phyloP scores from a whole-genome alignment of 2,329 filamentous ascomycete genomes.

The Sarocladium oryzae region DNA sequence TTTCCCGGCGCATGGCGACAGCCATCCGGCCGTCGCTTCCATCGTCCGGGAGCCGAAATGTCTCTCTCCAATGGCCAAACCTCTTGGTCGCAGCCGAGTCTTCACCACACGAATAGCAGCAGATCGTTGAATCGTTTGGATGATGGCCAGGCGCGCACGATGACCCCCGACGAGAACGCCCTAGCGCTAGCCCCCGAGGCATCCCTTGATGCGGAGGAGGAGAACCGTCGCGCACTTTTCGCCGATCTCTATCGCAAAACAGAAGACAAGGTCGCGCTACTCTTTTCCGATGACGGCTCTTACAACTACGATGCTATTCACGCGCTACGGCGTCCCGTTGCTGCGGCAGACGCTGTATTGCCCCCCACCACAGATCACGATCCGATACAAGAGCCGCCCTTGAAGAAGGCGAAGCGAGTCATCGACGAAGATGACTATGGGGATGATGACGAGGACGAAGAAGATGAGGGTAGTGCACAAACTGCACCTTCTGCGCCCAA shows the following conservation, averaged over 20 bases:
- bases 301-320: conserved; percentile 48
- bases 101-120: conserved; percentile 39
- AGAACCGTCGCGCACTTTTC: conserved; percentile 67
- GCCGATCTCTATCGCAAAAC: conserved; percentile 69
- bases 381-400: conserved; percentile 52
- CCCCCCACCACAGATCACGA: conserved; percentile 54
- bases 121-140: conserved; percentile 52
- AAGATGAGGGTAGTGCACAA: conserved; percentile 50
- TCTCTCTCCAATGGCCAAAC: conserved; percentile 61
- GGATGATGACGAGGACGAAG: conserved; percentile 74
- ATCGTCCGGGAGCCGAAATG: conserved; percentile 50
- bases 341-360: conserved; percentile 30
- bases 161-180: conserved; percentile 43
- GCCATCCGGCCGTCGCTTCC: conserved; percentile 39
- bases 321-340: conserved; percentile 39
- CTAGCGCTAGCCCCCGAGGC: conserved; percentile 53
- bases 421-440: conserved; percentile 84
- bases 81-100: conserved; percentile 55
- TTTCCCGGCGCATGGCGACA: conserved; percentile 50
- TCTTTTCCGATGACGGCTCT: conserved; percentile 59
- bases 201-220: conserved; percentile 56
- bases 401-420: conserved; percentile 68
- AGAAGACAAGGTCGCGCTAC: conserved; percentile 67
- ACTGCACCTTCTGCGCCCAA: conserved; percentile 44
- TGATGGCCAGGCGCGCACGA: conserved; percentile 47